Conservation (phyloP, 2,329 filamentous ascomycete species). For the Metarhizium anisopliae region DNA sequence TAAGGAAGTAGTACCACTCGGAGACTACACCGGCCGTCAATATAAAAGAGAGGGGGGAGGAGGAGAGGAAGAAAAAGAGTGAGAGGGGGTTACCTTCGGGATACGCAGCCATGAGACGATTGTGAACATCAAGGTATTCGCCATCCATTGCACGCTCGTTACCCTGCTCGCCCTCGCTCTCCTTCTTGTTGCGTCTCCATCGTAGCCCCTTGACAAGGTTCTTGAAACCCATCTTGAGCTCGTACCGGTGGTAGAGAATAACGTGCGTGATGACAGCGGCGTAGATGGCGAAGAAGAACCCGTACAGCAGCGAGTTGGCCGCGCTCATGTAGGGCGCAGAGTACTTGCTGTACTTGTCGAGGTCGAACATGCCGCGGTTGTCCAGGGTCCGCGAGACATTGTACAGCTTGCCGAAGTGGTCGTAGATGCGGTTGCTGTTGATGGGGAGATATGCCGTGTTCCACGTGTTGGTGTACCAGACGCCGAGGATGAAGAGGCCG, state of each 20-base stretch:
- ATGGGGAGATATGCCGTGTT: slow-evolving; percentile 29
- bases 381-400: slow-evolving; percentile 28
- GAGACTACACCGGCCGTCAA: slow-evolving; percentile 19
- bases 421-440: slow-evolving; percentile 29
- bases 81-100: slow-evolving; percentile 21
- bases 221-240: slow-evolving; percentile 27
- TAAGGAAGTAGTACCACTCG: slow-evolving; percentile 36
- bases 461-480: slow-evolving; percentile 26
- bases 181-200: slow-evolving; percentile 15
- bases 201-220: slow-evolving; percentile 19
- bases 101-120: slow-evolving; percentile 37
- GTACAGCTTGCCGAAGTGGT: slow-evolving; percentile 29
- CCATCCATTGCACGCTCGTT: slow-evolving; percentile 6
- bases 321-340: slow-evolving; percentile 33
- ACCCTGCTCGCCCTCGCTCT: not conserved
- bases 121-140: slow-evolving; percentile 29
- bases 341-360: slow-evolving; percentile 28
- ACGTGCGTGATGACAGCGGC: slow-evolving; percentile 30
- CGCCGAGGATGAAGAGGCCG: slow-evolving; percentile 18
- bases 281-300: slow-evolving; percentile 33
- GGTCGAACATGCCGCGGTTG: slow-evolving; percentile 25
- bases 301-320: slow-evolving; percentile 24
- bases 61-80: not conserved
- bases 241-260: slow-evolving; percentile 28
- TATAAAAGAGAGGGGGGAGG: no score